Evolutionary conservation across 768 basidiomycete species (phyloP), one percentile per base, ranked within the genome.

Genomic region (Scleroderma bovista): DNA sequence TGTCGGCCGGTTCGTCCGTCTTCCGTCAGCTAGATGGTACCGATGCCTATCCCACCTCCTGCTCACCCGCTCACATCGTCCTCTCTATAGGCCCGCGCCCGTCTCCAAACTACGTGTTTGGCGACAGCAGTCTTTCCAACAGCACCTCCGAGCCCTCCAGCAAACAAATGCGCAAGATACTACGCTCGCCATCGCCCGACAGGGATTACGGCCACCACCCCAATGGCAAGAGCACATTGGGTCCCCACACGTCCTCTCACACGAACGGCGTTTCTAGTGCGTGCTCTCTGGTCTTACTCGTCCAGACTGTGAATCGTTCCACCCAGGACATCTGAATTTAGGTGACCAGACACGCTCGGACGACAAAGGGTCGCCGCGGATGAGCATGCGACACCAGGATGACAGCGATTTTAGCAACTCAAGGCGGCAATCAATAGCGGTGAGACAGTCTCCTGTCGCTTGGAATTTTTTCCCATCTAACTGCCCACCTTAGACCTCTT

Each of bases 351-450:
- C 73, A 70, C 67, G 71, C 57, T 62, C 70, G 26, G 72, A 78
- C 39, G 69, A 66, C 41, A 64, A 63, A 46, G 53, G 54, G 47
- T 60, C 60, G 15, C 56, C 63, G 6, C 59, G 63, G 48, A 52
- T 57, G 60, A 61, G 43, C 55, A 61, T 41, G 31, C 61, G 74
- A 74, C 66, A 57, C 20, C 69, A 70, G 19, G 76, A 76, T 44
- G 73, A 77, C 48, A 83, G 82, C 60, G 83, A 88, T 69, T 61
- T 33, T 17, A 81, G 83, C 62, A 79, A 68, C 56, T 85, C 85
- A 73, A 76, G 86, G 43, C 72, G 86, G 20, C 85, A 86, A 59
- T 86, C 86, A 23, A 82, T 87, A 54, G 81, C 83, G 37, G 76
- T 78, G 58, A 78, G 80, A 56, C 74, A 17, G 36, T 7, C 2